phyloP scores from a whole-genome alignment of 306 rosid genomes.

The Crataegus laevigata region DNA sequence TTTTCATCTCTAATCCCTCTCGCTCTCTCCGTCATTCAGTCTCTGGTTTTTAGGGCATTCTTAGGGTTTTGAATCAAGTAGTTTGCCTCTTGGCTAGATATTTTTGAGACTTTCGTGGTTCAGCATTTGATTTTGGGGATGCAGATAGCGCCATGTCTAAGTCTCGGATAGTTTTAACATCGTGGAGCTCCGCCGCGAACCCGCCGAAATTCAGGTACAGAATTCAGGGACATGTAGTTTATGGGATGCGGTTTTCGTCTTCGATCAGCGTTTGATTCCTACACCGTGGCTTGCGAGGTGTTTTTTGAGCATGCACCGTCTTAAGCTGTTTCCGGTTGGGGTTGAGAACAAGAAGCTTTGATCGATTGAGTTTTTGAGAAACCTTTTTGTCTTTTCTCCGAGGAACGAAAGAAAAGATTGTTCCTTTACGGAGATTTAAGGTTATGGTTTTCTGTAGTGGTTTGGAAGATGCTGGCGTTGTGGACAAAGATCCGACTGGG shows the following conservation, averaged over 20 bases:
- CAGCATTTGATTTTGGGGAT: constrained; percentile 8
- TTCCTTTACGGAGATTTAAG: constrained; percentile 1
- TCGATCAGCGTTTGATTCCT: constrained; percentile 64
- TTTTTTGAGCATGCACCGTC: constrained; percentile 43
- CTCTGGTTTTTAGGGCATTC: neutral
- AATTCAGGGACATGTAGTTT: constrained; percentile 14
- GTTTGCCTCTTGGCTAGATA: neutral
- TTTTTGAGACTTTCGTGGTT: neutral
- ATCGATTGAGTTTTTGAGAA: constrained; percentile 8
- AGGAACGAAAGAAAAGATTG: neutral
- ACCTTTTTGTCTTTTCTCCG: neutral
- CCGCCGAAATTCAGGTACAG: constrained; percentile 16
- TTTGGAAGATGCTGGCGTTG: constrained; percentile 23
- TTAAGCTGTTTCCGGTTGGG: neutral
- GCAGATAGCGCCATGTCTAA: constrained; percentile 38
- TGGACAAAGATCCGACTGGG: constrained; percentile 69
- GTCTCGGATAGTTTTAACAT: constrained; percentile 23
- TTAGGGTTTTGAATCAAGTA: neutral
- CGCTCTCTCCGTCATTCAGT: neutral
- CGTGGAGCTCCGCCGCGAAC: neutral
- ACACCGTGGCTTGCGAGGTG: constrained; percentile 53
- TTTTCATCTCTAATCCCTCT: neutral
- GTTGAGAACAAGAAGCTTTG: constrained; percentile 18
- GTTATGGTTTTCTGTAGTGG: constrained; percentile 29
- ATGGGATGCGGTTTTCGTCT: constrained; percentile 40